These are phyloP conservation scores for Hypomyces rosellus DNA, from an alignment of 2,329 filamentous ascomycete species.

Conservation along the genomic window DNA sequence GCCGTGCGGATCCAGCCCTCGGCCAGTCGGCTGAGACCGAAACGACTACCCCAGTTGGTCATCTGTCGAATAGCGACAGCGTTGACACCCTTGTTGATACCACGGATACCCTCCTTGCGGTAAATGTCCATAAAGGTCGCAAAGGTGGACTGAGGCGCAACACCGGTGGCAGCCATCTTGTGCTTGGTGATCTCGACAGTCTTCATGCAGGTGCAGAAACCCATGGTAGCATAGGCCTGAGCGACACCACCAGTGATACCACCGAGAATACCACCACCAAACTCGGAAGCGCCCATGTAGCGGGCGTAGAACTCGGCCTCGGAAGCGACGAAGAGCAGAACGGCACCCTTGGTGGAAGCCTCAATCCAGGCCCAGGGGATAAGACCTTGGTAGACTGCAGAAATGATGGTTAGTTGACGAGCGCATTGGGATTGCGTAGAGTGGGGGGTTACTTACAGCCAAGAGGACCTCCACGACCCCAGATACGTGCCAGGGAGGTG, in stretches of 20 bases:
- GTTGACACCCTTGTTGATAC: constrained; percentile 98
- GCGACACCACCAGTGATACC: constrained; percentile 93
- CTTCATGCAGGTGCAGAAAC: constrained; percentile 99
- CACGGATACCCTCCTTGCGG: constrained; percentile 83
- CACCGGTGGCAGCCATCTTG: constrained; percentile 79
- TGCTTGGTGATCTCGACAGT: constrained; percentile 99
- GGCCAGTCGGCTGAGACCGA: constrained; percentile 85
- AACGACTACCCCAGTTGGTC: constrained; percentile 98
- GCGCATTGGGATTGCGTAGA: background rate
- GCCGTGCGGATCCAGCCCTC: constrained; percentile 77
- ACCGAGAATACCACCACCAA: constrained; percentile 80
- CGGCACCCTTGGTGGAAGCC: constrained; percentile 97
- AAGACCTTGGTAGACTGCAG: constrained; percentile 92
- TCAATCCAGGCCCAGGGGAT: constrained; percentile 99
- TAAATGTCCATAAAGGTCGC: constrained; percentile 97
- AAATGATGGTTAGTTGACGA: background rate
- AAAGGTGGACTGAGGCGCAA: constrained; percentile 84
- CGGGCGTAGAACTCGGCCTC: constrained; percentile 96
- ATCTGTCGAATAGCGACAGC: constrained; percentile 98
- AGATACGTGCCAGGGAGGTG: constrained; percentile 77
- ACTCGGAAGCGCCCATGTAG: constrained; percentile 74
- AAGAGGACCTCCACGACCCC: constrained; percentile 85
- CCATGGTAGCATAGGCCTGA: constrained; percentile 99
- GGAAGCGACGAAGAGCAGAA: constrained; percentile 97
- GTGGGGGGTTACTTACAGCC: constrained; percentile 65